These are phyloP conservation scores for Rhodotorula mucilaginosa DNA, from an alignment of 1,284 basidiomycete genomes.

Conservation along the genomic window DNA sequence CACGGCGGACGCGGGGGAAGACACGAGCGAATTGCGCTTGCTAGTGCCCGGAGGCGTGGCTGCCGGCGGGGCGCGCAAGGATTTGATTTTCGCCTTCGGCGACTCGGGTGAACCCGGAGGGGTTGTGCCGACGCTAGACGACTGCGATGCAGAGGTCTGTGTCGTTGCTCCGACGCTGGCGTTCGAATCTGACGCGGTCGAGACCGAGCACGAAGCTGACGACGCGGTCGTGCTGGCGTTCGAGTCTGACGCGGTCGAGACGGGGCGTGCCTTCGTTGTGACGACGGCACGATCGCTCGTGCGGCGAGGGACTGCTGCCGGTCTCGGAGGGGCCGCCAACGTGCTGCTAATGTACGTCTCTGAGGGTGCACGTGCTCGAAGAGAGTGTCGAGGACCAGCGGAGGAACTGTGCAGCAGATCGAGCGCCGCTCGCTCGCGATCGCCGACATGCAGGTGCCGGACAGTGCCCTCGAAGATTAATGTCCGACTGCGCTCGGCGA, in stretches of 20 bases:
- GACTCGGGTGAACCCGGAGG: not conserved
- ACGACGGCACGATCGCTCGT: slow-evolving; percentile 2
- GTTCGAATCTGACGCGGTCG: not conserved
- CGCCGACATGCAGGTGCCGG: slow-evolving; percentile 47
- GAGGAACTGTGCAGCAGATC: slow-evolving; percentile 25
- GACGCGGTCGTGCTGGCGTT: slow-evolving; percentile 1
- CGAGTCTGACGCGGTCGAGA: slow-evolving; percentile 16
- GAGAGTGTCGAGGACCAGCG: slow-evolving; percentile 10
- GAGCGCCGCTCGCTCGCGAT: slow-evolving; percentile 41
- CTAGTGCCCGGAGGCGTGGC: not conserved
- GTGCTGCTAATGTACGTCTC: not conserved
- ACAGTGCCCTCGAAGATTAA: slow-evolving; percentile 68
- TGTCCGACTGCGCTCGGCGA: slow-evolving; percentile 68
- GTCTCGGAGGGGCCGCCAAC: not conserved
- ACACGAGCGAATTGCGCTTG: not conserved
- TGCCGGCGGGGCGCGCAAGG: not conserved
- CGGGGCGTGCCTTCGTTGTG: slow-evolving; percentile 1
- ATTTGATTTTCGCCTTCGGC: not conserved
- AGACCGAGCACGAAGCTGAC: slow-evolving; percentile 9
- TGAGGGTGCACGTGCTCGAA: slow-evolving; percentile 12
- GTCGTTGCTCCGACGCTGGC: slow-evolving; percentile 5
- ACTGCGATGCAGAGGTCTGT: not conserved
- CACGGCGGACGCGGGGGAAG: not conserved
- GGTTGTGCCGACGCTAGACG: not conserved
- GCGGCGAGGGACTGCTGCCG: too few species aligned